A percentile compares a stretch with the other conserved stretches of the same genome.
phyloP scores from a whole-genome alignment of 179 eudicot species.

The Monotropa hypopitys region DNA sequence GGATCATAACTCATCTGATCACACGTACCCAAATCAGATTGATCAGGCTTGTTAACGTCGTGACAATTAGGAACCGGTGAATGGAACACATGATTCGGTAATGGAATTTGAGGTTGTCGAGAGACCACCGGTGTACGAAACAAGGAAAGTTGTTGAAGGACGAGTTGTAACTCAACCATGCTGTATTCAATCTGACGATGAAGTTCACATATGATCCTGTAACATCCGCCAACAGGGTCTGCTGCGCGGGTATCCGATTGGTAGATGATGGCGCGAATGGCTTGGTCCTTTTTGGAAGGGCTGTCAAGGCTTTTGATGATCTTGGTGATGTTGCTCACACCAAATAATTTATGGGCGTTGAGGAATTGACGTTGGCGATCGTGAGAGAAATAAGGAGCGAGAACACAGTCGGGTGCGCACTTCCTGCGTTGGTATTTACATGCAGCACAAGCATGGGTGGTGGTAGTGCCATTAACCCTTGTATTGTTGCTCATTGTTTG shows the following conservation, averaged over 20 bases:
- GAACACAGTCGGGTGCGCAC: constrained; percentile 43
- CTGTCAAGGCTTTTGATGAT: constrained; percentile 34
- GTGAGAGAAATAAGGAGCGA: constrained; percentile 59
- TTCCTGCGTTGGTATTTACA: constrained; percentile 62
- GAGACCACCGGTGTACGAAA: constrained; percentile 13
- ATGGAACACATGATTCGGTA: no score
- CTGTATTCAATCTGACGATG: constrained; percentile 35
- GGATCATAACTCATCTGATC: no score
- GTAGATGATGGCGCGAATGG: constrained; percentile 60
- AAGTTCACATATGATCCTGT: constrained; percentile 35
- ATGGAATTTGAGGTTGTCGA: not conserved
- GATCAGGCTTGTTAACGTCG: no score
- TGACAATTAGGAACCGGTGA: no score
- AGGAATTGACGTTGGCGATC: constrained; percentile 40
- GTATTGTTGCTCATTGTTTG: not conserved
- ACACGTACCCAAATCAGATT: no score
- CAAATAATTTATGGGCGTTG: constrained; percentile 52
- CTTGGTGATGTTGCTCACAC: constrained; percentile 54
- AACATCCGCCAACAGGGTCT: constrained; percentile 80
- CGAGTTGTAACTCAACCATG: constrained; percentile 41
- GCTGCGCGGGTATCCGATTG: constrained; percentile 57
- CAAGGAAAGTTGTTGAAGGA: constrained; percentile 57
- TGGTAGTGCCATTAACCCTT: no score
- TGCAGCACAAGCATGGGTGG: constrained; percentile 45
- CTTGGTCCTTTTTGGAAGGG: constrained; percentile 36